phyloP scores from a whole-genome alignment of 2,329 filamentous ascomycete genomes.

The Colletotrichum tropicicola region DNA sequence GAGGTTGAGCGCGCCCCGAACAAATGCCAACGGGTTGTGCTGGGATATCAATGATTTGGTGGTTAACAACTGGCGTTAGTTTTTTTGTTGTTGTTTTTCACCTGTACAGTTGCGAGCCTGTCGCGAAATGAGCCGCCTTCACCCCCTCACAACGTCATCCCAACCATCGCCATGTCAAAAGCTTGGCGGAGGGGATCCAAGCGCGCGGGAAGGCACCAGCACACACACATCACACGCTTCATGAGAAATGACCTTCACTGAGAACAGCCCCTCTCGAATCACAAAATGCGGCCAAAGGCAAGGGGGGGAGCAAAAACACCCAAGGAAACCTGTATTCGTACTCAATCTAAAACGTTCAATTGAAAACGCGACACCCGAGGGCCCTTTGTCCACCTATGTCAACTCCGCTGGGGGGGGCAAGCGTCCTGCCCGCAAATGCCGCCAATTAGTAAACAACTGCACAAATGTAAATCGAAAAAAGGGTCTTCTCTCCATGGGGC shows the following conservation, averaged over 20 bases:
- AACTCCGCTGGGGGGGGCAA: constrained; percentile 4
- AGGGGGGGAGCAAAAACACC: background rate
- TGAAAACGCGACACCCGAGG: constrained; percentile 9
- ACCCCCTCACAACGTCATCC: constrained; percentile 7
- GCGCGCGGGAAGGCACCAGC: background rate
- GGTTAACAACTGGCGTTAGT: no score
- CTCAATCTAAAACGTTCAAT: constrained; percentile 15
- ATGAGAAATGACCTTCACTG: background rate
- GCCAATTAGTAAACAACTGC: constrained; percentile 12
- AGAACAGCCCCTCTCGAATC: no score
- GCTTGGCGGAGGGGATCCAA: background rate
- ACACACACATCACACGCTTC: background rate
- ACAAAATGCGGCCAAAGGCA: no score
- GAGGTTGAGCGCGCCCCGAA: background rate
- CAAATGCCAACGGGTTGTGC: no score
- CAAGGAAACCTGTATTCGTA: constrained; percentile 20
- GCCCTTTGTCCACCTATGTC: constrained; percentile 1
- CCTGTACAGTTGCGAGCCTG: background rate
- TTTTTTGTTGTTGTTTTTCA: background rate
- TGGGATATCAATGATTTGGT: background rate
- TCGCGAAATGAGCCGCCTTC: background rate
- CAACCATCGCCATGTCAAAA: background rate
- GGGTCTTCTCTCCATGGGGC: background rate
- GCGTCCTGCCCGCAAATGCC: constrained; percentile 16
- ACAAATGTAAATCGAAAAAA: background rate